These are phyloP conservation scores for Cladobotryum protrusum DNA, from an alignment of 2,329 filamentous ascomycete species.

Conservation along the genomic window DNA sequence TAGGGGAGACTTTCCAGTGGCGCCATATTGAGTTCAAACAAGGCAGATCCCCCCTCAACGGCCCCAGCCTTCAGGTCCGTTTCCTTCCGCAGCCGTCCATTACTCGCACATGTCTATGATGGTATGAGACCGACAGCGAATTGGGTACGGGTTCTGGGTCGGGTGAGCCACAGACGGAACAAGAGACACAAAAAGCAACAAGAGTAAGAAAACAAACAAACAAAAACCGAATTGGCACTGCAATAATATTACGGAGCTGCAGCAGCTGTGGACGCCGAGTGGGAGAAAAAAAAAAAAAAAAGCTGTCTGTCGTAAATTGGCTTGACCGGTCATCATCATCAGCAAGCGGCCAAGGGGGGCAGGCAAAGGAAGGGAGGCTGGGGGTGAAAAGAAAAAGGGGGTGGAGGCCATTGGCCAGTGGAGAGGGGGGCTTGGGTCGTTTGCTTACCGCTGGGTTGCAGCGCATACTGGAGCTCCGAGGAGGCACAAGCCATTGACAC, in stretches of 20 bases:
- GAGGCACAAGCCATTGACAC: conserved; percentile 7
- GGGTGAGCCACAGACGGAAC: background rate
- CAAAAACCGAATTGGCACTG: background rate
- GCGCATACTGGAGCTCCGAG: conserved; percentile 1
- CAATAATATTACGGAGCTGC: background rate
- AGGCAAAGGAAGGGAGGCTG: background rate
- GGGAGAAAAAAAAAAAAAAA: background rate
- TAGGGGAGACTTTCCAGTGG: conserved; percentile 8
- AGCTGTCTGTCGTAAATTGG: background rate
- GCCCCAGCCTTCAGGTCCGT: too few species aligned
- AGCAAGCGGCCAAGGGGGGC: background rate
- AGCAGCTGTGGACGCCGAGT: background rate
- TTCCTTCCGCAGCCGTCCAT: background rate
- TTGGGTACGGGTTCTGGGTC: background rate
- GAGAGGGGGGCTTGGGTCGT: conserved; percentile 2
- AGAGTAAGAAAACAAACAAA: background rate
- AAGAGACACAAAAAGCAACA: background rate
- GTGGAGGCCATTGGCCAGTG: background rate
- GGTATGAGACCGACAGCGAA: background rate
- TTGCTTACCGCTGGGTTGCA: conserved; percentile 13
- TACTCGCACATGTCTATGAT: background rate
- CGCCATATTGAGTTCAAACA: conserved; percentile 8
- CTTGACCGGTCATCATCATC: background rate
- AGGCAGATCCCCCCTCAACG: background rate
- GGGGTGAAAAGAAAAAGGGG: background rate